Evolutionary conservation across 345 rosid species (phyloP).

Genomic region (Tarenaya hassleriana): DNA sequence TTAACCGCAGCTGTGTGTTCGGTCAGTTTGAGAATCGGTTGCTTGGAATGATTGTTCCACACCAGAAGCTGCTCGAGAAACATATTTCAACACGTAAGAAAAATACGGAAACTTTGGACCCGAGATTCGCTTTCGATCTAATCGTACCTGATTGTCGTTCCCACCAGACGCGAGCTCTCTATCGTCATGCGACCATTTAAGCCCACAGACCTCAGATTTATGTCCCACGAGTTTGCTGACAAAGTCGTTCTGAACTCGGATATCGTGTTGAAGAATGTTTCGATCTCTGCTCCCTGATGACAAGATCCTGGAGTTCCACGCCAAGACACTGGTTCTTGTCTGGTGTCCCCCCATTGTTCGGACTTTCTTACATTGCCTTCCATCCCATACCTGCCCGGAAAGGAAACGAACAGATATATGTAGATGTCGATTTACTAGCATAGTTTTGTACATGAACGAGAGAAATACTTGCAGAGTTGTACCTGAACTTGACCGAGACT

Average conservation of each 20-base stretch:
- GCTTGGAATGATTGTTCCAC: constrained; percentile 93
- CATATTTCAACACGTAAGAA: too few species aligned
- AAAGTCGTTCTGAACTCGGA: constrained; percentile 64
- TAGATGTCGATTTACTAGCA: too few species aligned
- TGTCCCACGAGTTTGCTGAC: constrained; percentile 82
- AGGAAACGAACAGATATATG: neutral
- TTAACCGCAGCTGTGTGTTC: constrained; percentile 99
- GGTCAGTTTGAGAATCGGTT: constrained; percentile 60
- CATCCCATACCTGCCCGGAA: constrained; percentile 78
- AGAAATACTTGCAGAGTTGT: constrained; percentile 10
- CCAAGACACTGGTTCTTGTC: constrained; percentile 88
- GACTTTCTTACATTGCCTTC: constrained; percentile 70
- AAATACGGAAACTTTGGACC: neutral
- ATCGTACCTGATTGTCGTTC: constrained; percentile 85
- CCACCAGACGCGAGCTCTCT: constrained; percentile 99
- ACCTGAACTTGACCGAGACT: constrained; percentile 92
- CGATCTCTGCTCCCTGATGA: constrained; percentile 96
- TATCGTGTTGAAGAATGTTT: constrained; percentile 91
- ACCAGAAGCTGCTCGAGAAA: constrained; percentile 68
- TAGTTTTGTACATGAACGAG: too few species aligned
- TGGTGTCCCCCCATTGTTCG: constrained; percentile 96
- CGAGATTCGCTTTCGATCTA: neutral
- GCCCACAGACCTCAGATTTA: constrained; percentile 94
- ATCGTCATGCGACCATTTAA: constrained; percentile 96
- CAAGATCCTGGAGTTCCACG: constrained; percentile 85